Evolutionary conservation across 495 filamentous ascomycete species (phyloP).

Genomic region (Penicillium steckii): DNA sequence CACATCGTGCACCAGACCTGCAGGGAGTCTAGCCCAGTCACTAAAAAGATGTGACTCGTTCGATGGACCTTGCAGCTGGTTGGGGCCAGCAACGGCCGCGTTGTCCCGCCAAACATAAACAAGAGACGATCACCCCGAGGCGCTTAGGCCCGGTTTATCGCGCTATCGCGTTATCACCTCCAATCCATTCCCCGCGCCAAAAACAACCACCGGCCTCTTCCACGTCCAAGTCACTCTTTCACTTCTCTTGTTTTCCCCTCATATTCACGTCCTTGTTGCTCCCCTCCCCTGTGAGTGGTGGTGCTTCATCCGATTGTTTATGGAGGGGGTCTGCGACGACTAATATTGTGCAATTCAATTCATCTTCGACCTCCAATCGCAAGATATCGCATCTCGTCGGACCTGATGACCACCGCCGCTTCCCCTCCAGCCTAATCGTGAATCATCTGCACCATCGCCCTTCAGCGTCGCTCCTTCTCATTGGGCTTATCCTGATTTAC

Average conservation of each 20-base stretch:
- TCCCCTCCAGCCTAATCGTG: conserved; percentile 5
- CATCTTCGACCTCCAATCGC: neutral
- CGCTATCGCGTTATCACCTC: conserved; percentile 26
- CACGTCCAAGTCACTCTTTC: too few species aligned
- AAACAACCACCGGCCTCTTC: conserved; percentile 28
- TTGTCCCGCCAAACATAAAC: conserved; percentile 27
- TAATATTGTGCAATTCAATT: conserved; percentile 14
- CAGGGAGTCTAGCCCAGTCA: neutral
- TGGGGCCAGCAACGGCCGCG: conserved; percentile 20
- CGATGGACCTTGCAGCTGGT: conserved; percentile 19
- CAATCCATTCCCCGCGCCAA: conserved; percentile 20
- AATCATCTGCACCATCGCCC: neutral
- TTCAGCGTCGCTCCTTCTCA: conserved; percentile 3
- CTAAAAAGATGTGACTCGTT: conserved; percentile 14
- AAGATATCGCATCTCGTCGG: neutral
- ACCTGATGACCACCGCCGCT: conserved; percentile 9
- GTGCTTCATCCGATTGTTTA: conserved; percentile 9
- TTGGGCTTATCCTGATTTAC: neutral
- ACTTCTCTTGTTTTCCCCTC: conserved; percentile 3
- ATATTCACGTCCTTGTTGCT: conserved; percentile 3
- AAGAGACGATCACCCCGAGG: conserved; percentile 9
- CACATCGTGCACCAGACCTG: neutral
- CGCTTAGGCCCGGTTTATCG: conserved; percentile 29
- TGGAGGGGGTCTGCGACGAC: conserved; percentile 19
- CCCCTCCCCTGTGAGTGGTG: neutral